A percentile compares a stretch with the other conserved stretches of the same genome.
Evolutionary conservation across 2,329 filamentous ascomycete species (phyloP).

Genomic region (Albifimbria verrucaria): DNA sequence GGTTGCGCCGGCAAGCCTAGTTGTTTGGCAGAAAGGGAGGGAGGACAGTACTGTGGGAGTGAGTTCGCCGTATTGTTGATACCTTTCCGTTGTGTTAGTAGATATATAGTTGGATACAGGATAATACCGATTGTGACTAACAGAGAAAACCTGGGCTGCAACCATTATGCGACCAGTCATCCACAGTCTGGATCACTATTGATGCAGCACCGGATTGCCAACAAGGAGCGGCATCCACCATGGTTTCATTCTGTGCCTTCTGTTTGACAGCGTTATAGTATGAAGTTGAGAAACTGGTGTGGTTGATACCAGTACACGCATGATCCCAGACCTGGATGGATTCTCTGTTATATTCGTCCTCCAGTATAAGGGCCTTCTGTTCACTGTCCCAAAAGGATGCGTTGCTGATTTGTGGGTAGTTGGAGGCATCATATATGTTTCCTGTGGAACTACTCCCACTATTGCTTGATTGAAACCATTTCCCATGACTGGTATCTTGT

Average conservation of each 20-base stretch:
- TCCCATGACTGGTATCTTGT: conserved; percentile 32
- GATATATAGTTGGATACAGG: neutral
- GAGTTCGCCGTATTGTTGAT: conserved; percentile 44
- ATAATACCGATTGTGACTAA: conserved; percentile 20
- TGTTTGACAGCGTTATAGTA: conserved; percentile 32
- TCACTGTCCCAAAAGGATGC: conserved; percentile 24
- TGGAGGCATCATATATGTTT: conserved; percentile 32
- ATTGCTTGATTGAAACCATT: conserved; percentile 36
- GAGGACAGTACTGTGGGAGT: conserved; percentile 41
- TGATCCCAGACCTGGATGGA: conserved; percentile 31
- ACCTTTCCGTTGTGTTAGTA: too few species aligned
- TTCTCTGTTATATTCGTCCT: conserved; percentile 13
- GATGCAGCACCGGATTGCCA: conserved; percentile 36
- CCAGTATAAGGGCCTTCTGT: conserved; percentile 21
- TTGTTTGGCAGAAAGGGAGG: conserved; percentile 33
- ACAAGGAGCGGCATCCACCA: conserved; percentile 36
- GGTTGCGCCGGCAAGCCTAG: conserved; percentile 29
- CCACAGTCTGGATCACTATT: conserved; percentile 34
- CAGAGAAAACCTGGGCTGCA: conserved; percentile 41
- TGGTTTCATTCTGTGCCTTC: conserved; percentile 20
- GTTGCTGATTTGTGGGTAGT: conserved; percentile 27
- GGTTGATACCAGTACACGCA: conserved; percentile 39
- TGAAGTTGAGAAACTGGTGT: conserved; percentile 36
- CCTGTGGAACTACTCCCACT: conserved; percentile 17
- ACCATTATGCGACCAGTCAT: conserved; percentile 31